Evolutionary conservation across 345 rosid species (phyloP).

Genomic region (Populus tremula): DNA sequence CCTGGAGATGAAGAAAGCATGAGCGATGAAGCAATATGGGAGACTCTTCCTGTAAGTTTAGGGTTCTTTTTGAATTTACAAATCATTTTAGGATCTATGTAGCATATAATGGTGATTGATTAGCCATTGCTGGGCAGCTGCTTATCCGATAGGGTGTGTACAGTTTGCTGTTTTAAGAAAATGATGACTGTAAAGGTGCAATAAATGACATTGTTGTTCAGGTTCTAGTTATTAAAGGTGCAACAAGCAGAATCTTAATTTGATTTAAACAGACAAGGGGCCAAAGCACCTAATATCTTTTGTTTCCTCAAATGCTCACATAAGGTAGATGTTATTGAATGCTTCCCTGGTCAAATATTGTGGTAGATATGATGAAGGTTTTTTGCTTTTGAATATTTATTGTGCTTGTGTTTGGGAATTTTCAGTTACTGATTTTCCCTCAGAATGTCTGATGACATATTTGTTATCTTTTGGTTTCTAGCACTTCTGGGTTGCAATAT

Average conservation of each 20-base stretch:
- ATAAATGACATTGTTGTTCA: not conserved
- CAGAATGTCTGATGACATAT: slow-evolving; percentile 22
- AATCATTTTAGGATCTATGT: not conserved
- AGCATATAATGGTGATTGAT: not conserved
- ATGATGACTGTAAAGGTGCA: not conserved
- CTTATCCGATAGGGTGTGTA: not conserved
- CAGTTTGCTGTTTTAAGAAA: not conserved
- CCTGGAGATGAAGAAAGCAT: slow-evolving; percentile 93
- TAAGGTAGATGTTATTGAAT: not conserved
- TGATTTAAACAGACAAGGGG: not conserved
- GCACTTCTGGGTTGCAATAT: slow-evolving; percentile 95
- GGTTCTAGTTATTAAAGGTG: not conserved
- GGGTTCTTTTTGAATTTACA: slow-evolving; percentile 4
- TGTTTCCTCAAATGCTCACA: not conserved
- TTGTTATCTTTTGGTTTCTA: slow-evolving; percentile 36
- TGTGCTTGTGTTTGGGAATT: not conserved
- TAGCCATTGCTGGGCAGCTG: not conserved
- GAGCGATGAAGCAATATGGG: slow-evolving; percentile 95
- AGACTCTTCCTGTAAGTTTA: slow-evolving; percentile 81
- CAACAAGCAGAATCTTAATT: not conserved
- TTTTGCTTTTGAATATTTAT: not conserved
- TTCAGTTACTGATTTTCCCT: not conserved
- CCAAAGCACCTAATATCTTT: not conserved
- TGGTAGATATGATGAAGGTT: not conserved
- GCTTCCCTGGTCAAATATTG: not conserved